Conservation (phyloP, 495 filamentous ascomycete species). For the Jackrogersella minutella region DNA sequence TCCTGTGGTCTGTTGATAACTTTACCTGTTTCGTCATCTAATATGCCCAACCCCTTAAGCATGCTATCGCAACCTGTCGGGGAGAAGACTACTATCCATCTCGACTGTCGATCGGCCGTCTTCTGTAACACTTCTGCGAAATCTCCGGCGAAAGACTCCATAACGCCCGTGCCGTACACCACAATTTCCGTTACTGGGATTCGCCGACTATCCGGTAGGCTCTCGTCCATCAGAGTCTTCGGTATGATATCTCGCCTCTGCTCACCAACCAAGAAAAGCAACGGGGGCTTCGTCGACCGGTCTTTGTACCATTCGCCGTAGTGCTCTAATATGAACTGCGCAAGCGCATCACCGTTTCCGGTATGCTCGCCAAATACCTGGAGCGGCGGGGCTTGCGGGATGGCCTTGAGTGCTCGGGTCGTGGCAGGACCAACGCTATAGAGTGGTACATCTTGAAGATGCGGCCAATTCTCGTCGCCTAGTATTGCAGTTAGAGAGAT, state of each 20-base stretch:
- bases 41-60: slow-evolving; percentile 68
- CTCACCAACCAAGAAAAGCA: slow-evolving; percentile 90
- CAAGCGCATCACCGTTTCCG: slow-evolving; percentile 82
- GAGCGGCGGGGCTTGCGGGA: slow-evolving; percentile 58
- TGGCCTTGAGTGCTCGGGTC: slow-evolving; percentile 69
- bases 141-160: slow-evolving; percentile 72
- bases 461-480: slow-evolving; percentile 51
- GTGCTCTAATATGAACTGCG: slow-evolving; percentile 76
- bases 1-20: slow-evolving; percentile 42
- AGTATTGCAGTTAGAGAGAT: slow-evolving; percentile 28
- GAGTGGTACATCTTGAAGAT: slow-evolving; percentile 65
- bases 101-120: slow-evolving; percentile 48
- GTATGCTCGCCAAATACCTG: slow-evolving; percentile 76
- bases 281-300: slow-evolving; percentile 59
- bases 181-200: slow-evolving; percentile 78
- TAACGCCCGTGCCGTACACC: slow-evolving; percentile 85
- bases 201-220: slow-evolving; percentile 49
- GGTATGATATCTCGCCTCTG: slow-evolving; percentile 89
- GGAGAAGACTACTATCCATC: slow-evolving; percentile 95
- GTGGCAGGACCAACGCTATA: slow-evolving; percentile 97
- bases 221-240: slow-evolving; percentile 67
- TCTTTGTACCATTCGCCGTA: slow-evolving; percentile 60
- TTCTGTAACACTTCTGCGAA: slow-evolving; percentile 61
- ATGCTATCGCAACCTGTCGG: slow-evolving; percentile 86
- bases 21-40: slow-evolving; percentile 59